Percentiles rank a stretch among this genome's conserved stretches.
These are phyloP conservation scores for Rhizophora mangle DNA, from an alignment of 345 rosid genomes.

Conservation along the genomic window DNA sequence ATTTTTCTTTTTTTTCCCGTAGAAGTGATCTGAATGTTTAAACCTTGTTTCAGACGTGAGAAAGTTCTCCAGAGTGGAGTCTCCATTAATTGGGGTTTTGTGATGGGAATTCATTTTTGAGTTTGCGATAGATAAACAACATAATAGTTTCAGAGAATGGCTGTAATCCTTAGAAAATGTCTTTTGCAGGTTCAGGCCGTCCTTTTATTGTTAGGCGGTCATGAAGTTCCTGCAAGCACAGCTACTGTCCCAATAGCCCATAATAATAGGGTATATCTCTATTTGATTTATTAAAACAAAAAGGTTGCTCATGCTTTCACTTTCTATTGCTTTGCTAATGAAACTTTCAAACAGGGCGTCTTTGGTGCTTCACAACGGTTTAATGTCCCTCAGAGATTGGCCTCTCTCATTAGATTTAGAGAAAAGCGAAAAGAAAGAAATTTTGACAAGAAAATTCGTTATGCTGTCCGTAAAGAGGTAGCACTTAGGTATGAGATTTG, in stretches of 20 bases:
- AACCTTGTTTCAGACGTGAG: background rate
- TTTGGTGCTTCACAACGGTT: constrained; percentile 53
- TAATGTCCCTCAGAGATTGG: constrained; percentile 56
- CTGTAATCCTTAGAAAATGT: background rate
- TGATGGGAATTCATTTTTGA: too few species aligned
- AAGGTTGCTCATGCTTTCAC: background rate
- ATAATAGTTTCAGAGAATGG: background rate
- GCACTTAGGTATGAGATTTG: constrained; percentile 46
- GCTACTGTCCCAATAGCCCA: constrained; percentile 38
- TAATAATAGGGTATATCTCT: constrained; percentile 32
- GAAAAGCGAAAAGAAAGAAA: constrained; percentile 63
- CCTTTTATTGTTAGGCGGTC: constrained; percentile 54
- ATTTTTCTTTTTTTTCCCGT: too few species aligned
- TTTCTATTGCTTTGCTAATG: constrained; percentile 23
- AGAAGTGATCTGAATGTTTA: too few species aligned
- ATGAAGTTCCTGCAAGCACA: constrained; percentile 44
- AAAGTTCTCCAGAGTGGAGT: background rate
- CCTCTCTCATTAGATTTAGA: constrained; percentile 58
- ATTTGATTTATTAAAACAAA: background rate
- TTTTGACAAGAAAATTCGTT: constrained; percentile 67
- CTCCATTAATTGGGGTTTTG: background rate
- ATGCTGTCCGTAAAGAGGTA: constrained; percentile 63
- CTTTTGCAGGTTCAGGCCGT: constrained; percentile 60
- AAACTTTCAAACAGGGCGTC: constrained; percentile 35
- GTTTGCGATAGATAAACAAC: too few species aligned